Conservation (phyloP, 2,329 filamentous ascomycete genomes). For the Sporothrix mexicana region DNA sequence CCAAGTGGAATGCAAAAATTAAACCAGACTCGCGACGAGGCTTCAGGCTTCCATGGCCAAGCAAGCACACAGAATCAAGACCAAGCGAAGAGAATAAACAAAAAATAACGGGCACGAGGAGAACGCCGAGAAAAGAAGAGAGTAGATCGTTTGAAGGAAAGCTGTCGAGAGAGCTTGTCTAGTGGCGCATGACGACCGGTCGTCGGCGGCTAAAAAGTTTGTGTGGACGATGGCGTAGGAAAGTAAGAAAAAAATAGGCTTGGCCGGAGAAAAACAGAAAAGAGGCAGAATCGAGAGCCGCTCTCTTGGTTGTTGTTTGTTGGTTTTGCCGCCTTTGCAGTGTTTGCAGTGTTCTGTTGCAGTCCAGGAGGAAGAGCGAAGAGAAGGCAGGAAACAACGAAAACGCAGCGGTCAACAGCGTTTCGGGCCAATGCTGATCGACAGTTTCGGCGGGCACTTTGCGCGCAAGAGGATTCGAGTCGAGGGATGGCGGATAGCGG, state of each 20-base stretch:
- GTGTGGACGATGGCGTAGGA: constrained; percentile 1
- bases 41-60: constrained; percentile 28
- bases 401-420: constrained; percentile 36
- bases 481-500: constrained; percentile 10
- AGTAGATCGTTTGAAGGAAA: neutral
- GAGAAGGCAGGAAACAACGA: neutral
- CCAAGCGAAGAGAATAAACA: neutral
- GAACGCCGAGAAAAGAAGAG: constrained; percentile 15
- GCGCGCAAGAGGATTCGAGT: constrained; percentile 29
- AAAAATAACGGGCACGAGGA: neutral
- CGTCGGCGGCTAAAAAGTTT: constrained; percentile 33
- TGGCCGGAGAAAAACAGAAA: neutral
- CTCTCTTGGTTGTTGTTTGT: neutral
- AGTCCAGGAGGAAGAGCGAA: neutral
- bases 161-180: constrained; percentile 29
- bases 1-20: constrained; percentile 27
- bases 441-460: constrained; percentile 46
- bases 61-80: neutral
- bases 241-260: neutral
- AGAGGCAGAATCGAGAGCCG: neutral
- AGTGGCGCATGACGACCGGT: constrained; percentile 36
- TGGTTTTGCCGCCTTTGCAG: neutral
- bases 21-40: constrained; percentile 14
- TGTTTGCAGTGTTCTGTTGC: neutral
- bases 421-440: constrained; percentile 50